Evolutionary conservation across 306 rosid genomes (phyloP).

Genomic region (Casuarina glauca): DNA sequence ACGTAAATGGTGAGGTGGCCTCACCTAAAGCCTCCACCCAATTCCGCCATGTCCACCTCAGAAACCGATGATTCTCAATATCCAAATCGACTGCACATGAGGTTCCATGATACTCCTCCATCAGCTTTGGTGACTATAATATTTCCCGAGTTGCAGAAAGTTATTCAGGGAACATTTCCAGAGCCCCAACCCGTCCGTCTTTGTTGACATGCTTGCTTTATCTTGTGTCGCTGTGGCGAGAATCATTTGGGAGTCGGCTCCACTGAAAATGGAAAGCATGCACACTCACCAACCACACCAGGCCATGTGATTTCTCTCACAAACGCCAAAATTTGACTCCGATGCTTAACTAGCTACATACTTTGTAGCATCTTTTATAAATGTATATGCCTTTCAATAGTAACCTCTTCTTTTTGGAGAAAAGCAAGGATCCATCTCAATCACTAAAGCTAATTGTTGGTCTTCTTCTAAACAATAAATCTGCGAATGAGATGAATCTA

Average conservation of each 20-base stretch:
- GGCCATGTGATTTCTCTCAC: conserved; percentile 52
- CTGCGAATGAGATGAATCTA: not conserved
- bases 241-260: conserved; percentile 36
- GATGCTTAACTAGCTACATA: conserved; percentile 23
- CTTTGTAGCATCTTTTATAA: conserved; percentile 15
- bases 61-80: conserved; percentile 25
- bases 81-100: conserved; percentile 6
- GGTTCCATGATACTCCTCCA: conserved; percentile 5
- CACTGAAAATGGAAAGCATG: conserved; percentile 44
- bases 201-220: conserved; percentile 29
- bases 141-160: conserved; percentile 17
- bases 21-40: not conserved
- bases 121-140: not conserved
- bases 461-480: not conserved
- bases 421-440: conserved; percentile 29
- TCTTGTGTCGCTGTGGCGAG: conserved; percentile 20
- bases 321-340: conserved; percentile 41
- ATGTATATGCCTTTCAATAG: conserved; percentile 33
- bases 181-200: conserved; percentile 22
- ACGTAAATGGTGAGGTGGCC: conserved; percentile 26
- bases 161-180: conserved; percentile 36
- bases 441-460: conserved; percentile 24
- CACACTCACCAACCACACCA: conserved; percentile 4
- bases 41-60: conserved; percentile 8
- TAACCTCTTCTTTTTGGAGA: conserved; percentile 44